phyloP scores from a whole-genome alignment of 2,329 filamentous ascomycete species.

The Trichoderma koningii region DNA sequence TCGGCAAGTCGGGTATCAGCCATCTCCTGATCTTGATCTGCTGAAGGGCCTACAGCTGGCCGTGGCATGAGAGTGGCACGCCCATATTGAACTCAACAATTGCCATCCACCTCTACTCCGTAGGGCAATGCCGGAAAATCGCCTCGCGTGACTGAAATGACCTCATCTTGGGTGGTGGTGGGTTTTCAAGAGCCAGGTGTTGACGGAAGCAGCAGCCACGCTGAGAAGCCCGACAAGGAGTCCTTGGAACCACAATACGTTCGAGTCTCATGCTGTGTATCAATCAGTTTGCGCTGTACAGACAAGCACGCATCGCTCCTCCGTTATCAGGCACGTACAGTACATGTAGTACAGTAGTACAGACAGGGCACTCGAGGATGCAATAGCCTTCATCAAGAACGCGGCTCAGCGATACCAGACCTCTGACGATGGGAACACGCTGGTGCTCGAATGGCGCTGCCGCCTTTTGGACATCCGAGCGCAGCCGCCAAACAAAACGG shows the following conservation, averaged over 20 bases:
- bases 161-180: constrained; percentile 10
- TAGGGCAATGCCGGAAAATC: constrained; percentile 11
- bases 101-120: background rate
- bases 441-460: background rate
- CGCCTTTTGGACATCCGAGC: background rate
- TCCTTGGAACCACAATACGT: background rate
- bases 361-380: background rate
- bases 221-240: constrained; percentile 19
- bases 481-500: background rate
- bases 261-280: background rate
- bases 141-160: constrained; percentile 8
- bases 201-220: constrained; percentile 11
- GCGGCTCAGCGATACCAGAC: too few species aligned
- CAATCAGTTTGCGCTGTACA: background rate
- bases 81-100: background rate
- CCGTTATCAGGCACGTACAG: background rate
- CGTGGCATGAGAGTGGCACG: background rate
- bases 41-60: background rate
- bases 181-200: background rate
- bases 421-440: too few species aligned
- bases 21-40: too few species aligned
- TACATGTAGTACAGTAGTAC: background rate
- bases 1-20: too few species aligned
- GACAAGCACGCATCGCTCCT: constrained; percentile 9
- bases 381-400: too few species aligned